Conservation (phyloP, 352 stramenopile species). For the Pythium sp. region DNA sequence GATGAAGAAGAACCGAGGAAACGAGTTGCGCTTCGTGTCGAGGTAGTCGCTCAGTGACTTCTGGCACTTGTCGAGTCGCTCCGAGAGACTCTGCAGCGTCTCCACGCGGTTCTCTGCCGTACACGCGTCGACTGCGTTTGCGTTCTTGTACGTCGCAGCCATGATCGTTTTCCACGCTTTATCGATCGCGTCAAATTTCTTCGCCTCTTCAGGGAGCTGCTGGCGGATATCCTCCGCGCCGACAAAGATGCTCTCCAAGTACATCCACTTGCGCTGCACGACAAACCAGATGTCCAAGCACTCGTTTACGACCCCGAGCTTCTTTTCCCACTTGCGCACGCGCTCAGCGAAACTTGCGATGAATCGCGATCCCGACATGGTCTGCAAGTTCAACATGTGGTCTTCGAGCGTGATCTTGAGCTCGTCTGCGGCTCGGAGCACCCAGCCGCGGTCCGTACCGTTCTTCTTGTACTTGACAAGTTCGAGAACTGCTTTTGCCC, state of each 20-base stretch:
- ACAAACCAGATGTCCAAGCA: constrained; percentile 92
- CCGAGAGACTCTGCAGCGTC: constrained; percentile 82
- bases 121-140: constrained; percentile 89
- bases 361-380: constrained; percentile 91
- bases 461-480: constrained; percentile 94
- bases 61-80: constrained; percentile 89
- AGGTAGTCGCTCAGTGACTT: constrained; percentile 90
- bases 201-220: constrained; percentile 91
- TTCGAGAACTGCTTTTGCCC: constrained; percentile 86
- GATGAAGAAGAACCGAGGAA: constrained; percentile 94
- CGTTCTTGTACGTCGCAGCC: constrained; percentile 89
- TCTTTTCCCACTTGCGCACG: constrained; percentile 91
- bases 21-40: constrained; percentile 90
- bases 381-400: constrained; percentile 88
- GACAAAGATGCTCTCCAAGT: constrained; percentile 94
- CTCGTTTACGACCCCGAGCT: constrained; percentile 88
- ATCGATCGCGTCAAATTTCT: constrained; percentile 93
- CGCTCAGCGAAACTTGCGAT: constrained; percentile 88
- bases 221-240: constrained; percentile 92
- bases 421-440: constrained; percentile 80
- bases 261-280: constrained; percentile 95
- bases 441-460: constrained; percentile 77
- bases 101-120: constrained; percentile 88
- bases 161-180: constrained; percentile 94
- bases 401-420: constrained; percentile 84